These are phyloP conservation scores for Buxus sempervirens DNA, from an alignment of 164 flowering plant genomes.

Conservation along the genomic window DNA sequence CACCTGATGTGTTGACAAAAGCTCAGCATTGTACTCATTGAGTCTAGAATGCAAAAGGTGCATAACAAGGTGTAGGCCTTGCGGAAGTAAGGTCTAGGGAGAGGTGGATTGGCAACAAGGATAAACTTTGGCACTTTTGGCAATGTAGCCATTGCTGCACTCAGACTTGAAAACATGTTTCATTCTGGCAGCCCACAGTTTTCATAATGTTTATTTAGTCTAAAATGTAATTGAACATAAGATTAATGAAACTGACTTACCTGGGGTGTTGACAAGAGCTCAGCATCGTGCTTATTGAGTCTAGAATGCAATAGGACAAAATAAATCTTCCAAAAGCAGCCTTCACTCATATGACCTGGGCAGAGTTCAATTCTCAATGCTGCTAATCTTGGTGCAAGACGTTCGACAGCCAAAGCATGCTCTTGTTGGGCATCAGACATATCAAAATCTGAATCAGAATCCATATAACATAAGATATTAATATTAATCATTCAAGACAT, in stretches of 20 bases:
- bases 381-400: slow-evolving; percentile 78
- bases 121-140: too few relatives aligned
- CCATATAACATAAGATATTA: background rate
- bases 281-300: slow-evolving; percentile 55
- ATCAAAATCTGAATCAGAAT: slow-evolving; percentile 63
- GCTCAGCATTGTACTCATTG: slow-evolving; percentile 25
- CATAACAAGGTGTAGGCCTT: too few relatives aligned
- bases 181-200: too few relatives aligned
- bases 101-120: too few relatives aligned
- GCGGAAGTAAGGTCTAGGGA: too few relatives aligned
- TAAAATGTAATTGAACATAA: too few relatives aligned
- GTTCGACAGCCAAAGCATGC: slow-evolving; percentile 81
- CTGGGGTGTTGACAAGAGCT: slow-evolving; percentile 73
- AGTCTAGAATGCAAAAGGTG: too few relatives aligned
- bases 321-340: slow-evolving; percentile 95
- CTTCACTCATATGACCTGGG: slow-evolving; percentile 81
- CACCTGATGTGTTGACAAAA: slow-evolving; percentile 84
- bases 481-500: background rate
- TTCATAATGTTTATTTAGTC: too few relatives aligned
- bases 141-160: too few relatives aligned
- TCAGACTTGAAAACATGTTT: too few relatives aligned
- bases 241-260: slow-evolving; percentile 37
- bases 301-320: slow-evolving; percentile 93
- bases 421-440: slow-evolving; percentile 78
- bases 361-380: slow-evolving; percentile 96